A percentile compares a stretch with the other conserved stretches of the same genome.
Conservation (phyloP, 1,139 yeast species). For the Hemisphaericaspora xylanilytica region DNA sequence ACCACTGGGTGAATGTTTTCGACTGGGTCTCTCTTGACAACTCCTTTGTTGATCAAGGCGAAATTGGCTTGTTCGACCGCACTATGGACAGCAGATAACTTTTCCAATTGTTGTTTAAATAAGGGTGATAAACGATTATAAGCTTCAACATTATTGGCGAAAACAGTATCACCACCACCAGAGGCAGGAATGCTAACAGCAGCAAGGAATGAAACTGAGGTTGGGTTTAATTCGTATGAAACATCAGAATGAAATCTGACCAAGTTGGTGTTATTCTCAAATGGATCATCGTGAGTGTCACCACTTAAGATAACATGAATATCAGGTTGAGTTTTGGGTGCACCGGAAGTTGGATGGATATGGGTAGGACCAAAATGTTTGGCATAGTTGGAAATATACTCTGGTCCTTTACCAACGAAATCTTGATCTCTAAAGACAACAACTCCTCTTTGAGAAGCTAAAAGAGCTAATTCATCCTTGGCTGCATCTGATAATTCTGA, state of each 20-base stretch:
- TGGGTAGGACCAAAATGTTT: conserved; percentile 66
- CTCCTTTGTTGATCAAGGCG: conserved; percentile 54
- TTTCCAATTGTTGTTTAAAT: conserved; percentile 53
- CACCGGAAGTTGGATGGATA: conserved; percentile 71
- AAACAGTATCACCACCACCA: conserved; percentile 80
- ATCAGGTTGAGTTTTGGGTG: conserved; percentile 58
- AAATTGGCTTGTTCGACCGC: conserved; percentile 65
- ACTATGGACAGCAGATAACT: conserved; percentile 63
- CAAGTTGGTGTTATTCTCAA: conserved; percentile 32
- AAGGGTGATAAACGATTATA: conserved; percentile 65
- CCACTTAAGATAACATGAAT: conserved; percentile 61
- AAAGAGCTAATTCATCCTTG: conserved; percentile 62
- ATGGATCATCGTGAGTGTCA: conserved; percentile 30
- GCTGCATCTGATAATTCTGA: conserved; percentile 50
- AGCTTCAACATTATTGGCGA: conserved; percentile 61
- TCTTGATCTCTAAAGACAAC: conserved; percentile 68
- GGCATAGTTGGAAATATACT: conserved; percentile 52
- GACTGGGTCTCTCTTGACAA: conserved; percentile 62
- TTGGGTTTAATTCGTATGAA: conserved; percentile 69
- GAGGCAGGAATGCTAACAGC: conserved; percentile 59
- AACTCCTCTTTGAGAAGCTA: conserved; percentile 66
- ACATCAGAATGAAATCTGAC: conserved; percentile 67
- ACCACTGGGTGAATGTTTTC: conserved; percentile 63
- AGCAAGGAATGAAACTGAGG: conserved; percentile 61
- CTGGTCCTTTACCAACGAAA: conserved; percentile 55